These are phyloP conservation scores for Phialocephala subalpina DNA, from an alignment of 2,329 filamentous ascomycete genomes.

Conservation along the genomic window DNA sequence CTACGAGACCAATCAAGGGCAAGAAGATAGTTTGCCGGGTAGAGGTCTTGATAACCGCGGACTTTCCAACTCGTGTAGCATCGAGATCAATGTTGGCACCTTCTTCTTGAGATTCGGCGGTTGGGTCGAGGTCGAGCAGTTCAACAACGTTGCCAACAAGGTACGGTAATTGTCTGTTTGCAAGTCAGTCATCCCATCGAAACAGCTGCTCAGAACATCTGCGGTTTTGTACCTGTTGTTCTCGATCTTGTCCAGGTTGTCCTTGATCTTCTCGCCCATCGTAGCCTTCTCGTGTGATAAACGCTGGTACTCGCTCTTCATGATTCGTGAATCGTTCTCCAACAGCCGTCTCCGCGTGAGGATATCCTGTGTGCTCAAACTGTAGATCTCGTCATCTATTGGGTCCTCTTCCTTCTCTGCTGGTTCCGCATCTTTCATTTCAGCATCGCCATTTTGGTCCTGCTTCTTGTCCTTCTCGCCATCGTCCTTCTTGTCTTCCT, in stretches of 20 bases:
- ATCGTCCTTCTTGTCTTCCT: constrained; percentile 67
- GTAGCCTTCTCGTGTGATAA: constrained; percentile 93
- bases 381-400: constrained; percentile 92
- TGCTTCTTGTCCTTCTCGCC: constrained; percentile 63
- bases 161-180: constrained; percentile 88
- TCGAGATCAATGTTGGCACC: constrained; percentile 98
- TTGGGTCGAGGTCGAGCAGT: constrained; percentile 94
- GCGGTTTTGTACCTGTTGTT: constrained; percentile 82
- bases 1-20: constrained; percentile 94
- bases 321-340: constrained; percentile 97
- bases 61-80: constrained; percentile 95
- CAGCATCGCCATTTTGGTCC: constrained; percentile 75
- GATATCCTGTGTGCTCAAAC: constrained; percentile 93
- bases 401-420: constrained; percentile 79
- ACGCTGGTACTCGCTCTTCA: constrained; percentile 96
- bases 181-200: constrained; percentile 23
- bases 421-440: constrained; percentile 86
- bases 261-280: constrained; percentile 99
- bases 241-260: constrained; percentile 98
- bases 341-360: constrained; percentile 88
- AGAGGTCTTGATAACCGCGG: constrained; percentile 98
- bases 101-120: constrained; percentile 94
- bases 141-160: constrained; percentile 98
- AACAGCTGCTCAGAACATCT: constrained; percentile 4
- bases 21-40: constrained; percentile 99